Percentiles rank a stretch among this genome's conserved stretches.
These are phyloP conservation scores for Entomortierella lignicola DNA, from an alignment of 192 early-diverging fungal genomes.

Conservation along the genomic window DNA sequence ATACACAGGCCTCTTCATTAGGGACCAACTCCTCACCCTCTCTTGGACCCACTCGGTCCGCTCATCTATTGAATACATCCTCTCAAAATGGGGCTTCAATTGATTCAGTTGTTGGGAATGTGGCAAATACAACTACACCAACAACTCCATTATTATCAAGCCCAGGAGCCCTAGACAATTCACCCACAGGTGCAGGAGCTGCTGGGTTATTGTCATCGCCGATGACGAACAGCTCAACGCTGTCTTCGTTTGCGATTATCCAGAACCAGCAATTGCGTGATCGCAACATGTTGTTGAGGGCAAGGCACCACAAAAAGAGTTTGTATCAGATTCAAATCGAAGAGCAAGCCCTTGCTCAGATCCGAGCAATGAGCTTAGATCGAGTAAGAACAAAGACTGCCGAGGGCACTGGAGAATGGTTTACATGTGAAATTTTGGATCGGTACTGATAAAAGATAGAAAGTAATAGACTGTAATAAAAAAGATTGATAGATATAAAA, in stretches of 20 bases:
- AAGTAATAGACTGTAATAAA: background rate
- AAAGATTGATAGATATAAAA: background rate
- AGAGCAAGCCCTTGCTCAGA: slow-evolving; percentile 54
- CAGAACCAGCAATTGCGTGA: slow-evolving; percentile 59
- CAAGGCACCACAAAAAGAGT: slow-evolving; percentile 60
- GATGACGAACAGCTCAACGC: background rate
- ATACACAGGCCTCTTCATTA: background rate
- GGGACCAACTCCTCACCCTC: background rate
- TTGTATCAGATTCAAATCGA: slow-evolving; percentile 63
- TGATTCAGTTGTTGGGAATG: background rate
- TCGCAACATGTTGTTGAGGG: slow-evolving; percentile 36
- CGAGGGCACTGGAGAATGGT: slow-evolving; percentile 61
- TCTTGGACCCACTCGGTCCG: background rate
- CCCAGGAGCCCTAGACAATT: too few species aligned
- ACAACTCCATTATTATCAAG: background rate
- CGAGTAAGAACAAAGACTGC: slow-evolving; percentile 45
- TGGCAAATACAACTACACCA: background rate
- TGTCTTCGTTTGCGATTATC: slow-evolving; percentile 55
- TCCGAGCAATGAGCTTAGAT: slow-evolving; percentile 42
- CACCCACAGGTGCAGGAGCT: background rate
- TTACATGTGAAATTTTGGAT: slow-evolving; percentile 31
- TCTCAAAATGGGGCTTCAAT: background rate
- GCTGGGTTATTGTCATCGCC: slow-evolving; percentile 8
- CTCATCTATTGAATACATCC: background rate
- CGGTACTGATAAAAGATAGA: background rate